Evolutionary conservation across 768 basidiomycete genomes (phyloP).

Genomic region (Tylopilus rubrobrunneus): DNA sequence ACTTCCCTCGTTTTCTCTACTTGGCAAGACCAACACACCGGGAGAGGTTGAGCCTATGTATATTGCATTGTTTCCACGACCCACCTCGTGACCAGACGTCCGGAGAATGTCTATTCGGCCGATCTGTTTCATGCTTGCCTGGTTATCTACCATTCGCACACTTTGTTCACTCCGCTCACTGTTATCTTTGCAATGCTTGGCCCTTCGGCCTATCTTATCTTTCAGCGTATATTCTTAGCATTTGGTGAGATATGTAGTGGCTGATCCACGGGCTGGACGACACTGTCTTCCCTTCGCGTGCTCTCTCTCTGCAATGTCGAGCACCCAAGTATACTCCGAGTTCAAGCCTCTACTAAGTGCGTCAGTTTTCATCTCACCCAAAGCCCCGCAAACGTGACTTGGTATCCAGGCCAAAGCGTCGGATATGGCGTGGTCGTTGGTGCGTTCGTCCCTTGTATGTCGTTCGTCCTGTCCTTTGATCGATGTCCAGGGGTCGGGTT

Average conservation of each 20-base stretch:
- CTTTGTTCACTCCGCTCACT: background rate
- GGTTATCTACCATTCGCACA: background rate
- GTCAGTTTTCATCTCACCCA: background rate
- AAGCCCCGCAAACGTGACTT: background rate
- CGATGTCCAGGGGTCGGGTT: slow-evolving; percentile 41
- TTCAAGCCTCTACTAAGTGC: slow-evolving; percentile 31
- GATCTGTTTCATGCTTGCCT: background rate
- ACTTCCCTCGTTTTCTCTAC: too few species aligned
- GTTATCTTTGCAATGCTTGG: background rate
- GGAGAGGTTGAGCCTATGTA: background rate
- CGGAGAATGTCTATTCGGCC: background rate
- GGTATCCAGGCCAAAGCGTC: slow-evolving; percentile 23
- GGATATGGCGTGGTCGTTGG: slow-evolving; percentile 50
- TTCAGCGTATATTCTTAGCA: background rate
- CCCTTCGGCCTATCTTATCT: background rate
- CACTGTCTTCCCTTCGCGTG: background rate
- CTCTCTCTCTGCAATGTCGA: background rate
- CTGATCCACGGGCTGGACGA: background rate
- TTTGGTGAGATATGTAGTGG: background rate
- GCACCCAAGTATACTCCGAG: slow-evolving; percentile 23
- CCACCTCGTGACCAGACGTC: background rate
- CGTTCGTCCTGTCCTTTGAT: background rate
- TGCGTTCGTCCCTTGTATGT: slow-evolving; percentile 15
- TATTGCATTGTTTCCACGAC: background rate
- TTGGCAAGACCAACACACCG: background rate